Evolutionary conservation across 2,329 filamentous ascomycete species (phyloP), one percentile per base, ranked within the genome.

Genomic region (Aspergillus terreus): DNA sequence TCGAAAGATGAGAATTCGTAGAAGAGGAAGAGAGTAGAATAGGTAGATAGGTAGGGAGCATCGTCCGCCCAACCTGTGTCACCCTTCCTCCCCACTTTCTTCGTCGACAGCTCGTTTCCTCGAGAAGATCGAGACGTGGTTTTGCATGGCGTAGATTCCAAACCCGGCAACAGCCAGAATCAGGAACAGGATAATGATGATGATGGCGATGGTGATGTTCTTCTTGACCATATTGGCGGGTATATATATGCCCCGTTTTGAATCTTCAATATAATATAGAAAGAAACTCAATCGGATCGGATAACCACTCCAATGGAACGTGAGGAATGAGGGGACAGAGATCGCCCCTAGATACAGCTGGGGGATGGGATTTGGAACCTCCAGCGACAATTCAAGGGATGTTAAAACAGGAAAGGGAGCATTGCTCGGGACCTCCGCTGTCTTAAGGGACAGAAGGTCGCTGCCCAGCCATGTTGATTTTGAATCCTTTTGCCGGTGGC

Each of bases 121-220:
- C 2, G 58, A 59, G 52, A 70, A 71, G 53, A 70, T 60, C 0
- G 59, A 56, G 23, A 68, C 57, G 27, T 64, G 65, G 52, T 71
- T 63, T 47, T 69, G 61, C 47, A 67, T 60, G 5, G 66, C 63
- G 48, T 63, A 72, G 56, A 71, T 70, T 9, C 60, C 60, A 47
- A 68, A 74, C 4, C 71, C 74, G 38, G 71, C 69, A 23, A 74
- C 52, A 17, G 71, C 72, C 36, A 78, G 70, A 44, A 78, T 53
- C 46, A 78, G 53, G 60, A 78, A 78, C 49, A 78, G 67, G 42
- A 76, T 55, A 58, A 78, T 76, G 56, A 78, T 70, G 60, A 78
- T 78, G 51, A 78, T 71, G 12, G 76, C 76, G 55, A 78, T 75
- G 58, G 73, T 67, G 59, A 76, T 68, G 63, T 78, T 78, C 52